These are phyloP conservation scores for Suhomyces coccinellae DNA, from an alignment of 1,139 yeast species.

Conservation along the genomic window DNA sequence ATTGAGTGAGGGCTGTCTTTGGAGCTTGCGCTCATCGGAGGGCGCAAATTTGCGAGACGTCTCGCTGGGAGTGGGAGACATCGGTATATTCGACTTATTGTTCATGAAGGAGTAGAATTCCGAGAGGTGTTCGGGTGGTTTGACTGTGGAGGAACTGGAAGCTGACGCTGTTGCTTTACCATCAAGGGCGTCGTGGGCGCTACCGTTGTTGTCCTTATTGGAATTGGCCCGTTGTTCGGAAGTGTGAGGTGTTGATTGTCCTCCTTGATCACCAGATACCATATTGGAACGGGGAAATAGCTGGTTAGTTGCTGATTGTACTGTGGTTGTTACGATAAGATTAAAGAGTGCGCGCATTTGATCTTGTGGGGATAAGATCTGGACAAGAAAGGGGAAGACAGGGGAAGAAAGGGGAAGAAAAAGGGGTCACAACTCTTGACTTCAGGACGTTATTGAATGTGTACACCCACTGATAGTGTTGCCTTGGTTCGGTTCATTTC, in stretches of 20 bases:
- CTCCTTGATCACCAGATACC: neutral
- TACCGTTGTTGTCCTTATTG: neutral
- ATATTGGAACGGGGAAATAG: neutral
- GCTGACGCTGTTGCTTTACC: neutral
- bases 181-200: neutral
- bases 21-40: conserved; percentile 13
- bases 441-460: no score
- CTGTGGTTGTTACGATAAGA: neutral
- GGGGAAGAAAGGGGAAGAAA: no score
- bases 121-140: conserved; percentile 52
- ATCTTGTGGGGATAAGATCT: neutral
- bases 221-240: neutral
- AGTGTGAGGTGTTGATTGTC: neutral
- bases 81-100: conserved; percentile 22
- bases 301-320: neutral
- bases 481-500: no score
- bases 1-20: conserved; percentile 33
- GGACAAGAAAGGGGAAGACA: no score
- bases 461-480: no score
- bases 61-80: conserved; percentile 11
- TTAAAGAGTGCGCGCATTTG: neutral
- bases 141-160: neutral
- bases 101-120: conserved; percentile 54
- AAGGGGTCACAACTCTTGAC: no score
- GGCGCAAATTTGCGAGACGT: conserved; percentile 11